These are phyloP conservation scores for Colletotrichum tabaci DNA, from an alignment of 2,329 filamentous ascomycete species.

Conservation along the genomic window DNA sequence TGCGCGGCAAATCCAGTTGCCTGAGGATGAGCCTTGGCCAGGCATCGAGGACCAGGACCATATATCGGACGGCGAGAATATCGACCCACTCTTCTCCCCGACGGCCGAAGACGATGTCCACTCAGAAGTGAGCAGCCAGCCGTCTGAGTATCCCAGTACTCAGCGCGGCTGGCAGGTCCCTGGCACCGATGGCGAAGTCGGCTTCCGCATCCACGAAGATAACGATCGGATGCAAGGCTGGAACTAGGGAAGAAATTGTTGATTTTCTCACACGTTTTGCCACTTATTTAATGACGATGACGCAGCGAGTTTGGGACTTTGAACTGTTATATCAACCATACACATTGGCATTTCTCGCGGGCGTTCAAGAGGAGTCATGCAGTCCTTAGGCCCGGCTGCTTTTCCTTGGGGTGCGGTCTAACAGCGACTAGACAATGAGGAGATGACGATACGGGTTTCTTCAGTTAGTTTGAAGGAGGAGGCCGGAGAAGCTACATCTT, in stretches of 20 bases:
- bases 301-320: constrained; percentile 39
- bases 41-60: constrained; percentile 67
- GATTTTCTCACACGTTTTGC: background rate
- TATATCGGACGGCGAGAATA: constrained; percentile 66
- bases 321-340: constrained; percentile 28
- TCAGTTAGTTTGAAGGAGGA: background rate
- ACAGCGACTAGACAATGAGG: background rate
- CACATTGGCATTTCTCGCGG: constrained; percentile 22
- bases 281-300: constrained; percentile 36
- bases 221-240: constrained; percentile 41
- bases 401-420: constrained; percentile 2
- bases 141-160: constrained; percentile 70
- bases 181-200: constrained; percentile 44
- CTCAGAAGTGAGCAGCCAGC: constrained; percentile 62
- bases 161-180: constrained; percentile 58
- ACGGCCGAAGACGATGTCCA: constrained; percentile 50
- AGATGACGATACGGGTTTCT: background rate
- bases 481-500: background rate
- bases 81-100: constrained; percentile 57
- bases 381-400: constrained; percentile 18
- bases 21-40: constrained; percentile 71
- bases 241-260: constrained; percentile 6
- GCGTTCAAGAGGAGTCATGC: constrained; percentile 9
- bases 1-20: constrained; percentile 53
- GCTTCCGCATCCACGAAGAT: constrained; percentile 61